Conservation (phyloP, 176 grass and related monocot species). For the Urochloa ruziziensis region DNA sequence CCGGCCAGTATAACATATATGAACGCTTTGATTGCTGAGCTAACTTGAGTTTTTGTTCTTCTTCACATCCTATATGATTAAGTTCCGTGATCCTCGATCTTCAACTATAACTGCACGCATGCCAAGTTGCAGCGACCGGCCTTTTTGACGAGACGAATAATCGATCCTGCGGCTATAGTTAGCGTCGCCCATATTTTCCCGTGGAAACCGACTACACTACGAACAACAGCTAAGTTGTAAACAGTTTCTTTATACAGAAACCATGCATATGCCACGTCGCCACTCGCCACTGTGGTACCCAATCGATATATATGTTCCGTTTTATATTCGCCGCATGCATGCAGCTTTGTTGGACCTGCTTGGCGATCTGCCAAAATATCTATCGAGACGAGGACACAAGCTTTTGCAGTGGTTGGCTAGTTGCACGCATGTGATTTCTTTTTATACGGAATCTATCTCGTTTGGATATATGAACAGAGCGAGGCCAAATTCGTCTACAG, state of each 20-base stretch:
- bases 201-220: not conserved
- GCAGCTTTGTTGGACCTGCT: conserved; percentile 21
- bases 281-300: not conserved
- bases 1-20: no score
- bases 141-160: conserved; percentile 33
- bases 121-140: not conserved
- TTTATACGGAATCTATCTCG: not conserved
- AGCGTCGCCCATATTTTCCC: not conserved
- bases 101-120: not conserved
- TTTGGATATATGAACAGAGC: not conserved
- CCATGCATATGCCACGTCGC: no score
- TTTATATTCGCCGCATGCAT: not conserved
- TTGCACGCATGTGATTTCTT: not conserved
- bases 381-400: no score
- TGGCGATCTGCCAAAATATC: no score
- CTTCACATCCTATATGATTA: no score
- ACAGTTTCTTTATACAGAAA: not conserved
- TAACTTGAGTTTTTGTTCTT: no score
- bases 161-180: not conserved
- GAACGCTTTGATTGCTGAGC: no score
- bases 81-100: not conserved
- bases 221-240: conserved; percentile 1
- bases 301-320: not conserved
- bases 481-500: not conserved
- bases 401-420: not conserved